A percentile compares a stretch with the other conserved stretches of the same genome.
These are phyloP conservation scores for Talaromyces proteolyticus DNA, from an alignment of 495 filamentous ascomycete species.

Conservation along the genomic window DNA sequence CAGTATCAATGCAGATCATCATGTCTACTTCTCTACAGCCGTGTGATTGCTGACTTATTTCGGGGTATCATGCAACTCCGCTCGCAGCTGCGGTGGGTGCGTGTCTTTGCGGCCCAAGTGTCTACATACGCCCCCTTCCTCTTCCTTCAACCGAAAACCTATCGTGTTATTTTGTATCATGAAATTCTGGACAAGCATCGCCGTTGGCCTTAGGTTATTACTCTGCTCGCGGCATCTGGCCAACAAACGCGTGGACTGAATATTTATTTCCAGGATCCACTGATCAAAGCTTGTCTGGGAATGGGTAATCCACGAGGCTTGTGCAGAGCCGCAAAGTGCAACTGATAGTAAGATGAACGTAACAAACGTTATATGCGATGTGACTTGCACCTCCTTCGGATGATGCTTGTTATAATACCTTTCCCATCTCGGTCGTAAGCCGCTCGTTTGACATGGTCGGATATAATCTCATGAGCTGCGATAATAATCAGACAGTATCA, in stretches of 20 bases:
- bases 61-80: too few relatives aligned
- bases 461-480: constrained; percentile 88
- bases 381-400: constrained; percentile 50
- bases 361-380: constrained; percentile 70
- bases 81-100: background rate
- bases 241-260: constrained; percentile 56
- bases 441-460: constrained; percentile 66
- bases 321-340: constrained; percentile 60
- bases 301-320: constrained; percentile 58
- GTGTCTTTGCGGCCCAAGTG: constrained; percentile 11
- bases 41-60: too few relatives aligned
- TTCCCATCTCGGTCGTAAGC: constrained; percentile 86
- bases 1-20: too few relatives aligned
- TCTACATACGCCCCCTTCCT: constrained; percentile 32
- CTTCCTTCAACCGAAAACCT: constrained; percentile 37
- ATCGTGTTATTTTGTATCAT: constrained; percentile 58
- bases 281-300: constrained; percentile 52
- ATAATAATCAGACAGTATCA: constrained; percentile 82
- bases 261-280: constrained; percentile 54
- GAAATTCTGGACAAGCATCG: constrained; percentile 68
- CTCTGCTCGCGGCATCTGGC: constrained; percentile 43
- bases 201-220: constrained; percentile 37
- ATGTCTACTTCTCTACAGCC: too few relatives aligned
- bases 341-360: constrained; percentile 59
- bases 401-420: constrained; percentile 65